Conservation (phyloP, 768 basidiomycete species). For the Lentinus brumalis region DNA sequence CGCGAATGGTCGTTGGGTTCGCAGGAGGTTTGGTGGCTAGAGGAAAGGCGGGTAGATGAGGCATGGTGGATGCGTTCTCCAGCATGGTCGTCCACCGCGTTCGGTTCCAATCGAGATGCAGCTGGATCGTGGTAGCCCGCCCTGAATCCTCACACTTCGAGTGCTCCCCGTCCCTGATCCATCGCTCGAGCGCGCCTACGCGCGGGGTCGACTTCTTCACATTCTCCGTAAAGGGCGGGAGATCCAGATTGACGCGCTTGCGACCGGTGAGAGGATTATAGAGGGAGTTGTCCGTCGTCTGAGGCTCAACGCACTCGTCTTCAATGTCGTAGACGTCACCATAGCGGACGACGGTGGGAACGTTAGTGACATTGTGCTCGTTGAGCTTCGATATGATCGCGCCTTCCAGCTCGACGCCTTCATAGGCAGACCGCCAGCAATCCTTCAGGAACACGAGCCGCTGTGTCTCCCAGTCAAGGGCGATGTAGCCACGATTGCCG, state of each 20-base stretch:
- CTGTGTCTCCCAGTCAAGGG: constrained; percentile 2
- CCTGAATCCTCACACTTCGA: too few species aligned
- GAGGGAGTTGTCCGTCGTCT: too few species aligned
- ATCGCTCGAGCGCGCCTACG: too few species aligned
- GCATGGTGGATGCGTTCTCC: background rate
- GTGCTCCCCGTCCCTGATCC: too few species aligned
- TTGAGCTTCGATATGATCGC: background rate
- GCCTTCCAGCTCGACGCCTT: background rate
- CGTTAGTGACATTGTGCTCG: background rate
- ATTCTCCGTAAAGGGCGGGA: background rate
- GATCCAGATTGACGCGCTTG: background rate
- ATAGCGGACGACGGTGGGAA: background rate
- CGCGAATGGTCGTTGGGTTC: background rate
- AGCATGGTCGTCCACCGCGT: too few species aligned
- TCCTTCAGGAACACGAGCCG: constrained; percentile 5
- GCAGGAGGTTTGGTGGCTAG: too few species aligned
- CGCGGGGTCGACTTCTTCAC: background rate
- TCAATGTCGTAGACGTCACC: too few species aligned
- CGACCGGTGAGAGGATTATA: too few species aligned
- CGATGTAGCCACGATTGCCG: constrained; percentile 9
- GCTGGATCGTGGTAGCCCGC: too few species aligned
- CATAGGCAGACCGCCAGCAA: background rate
- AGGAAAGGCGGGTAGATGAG: too few species aligned
- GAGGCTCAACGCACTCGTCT: too few species aligned
- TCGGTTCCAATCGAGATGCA: too few species aligned